Evolutionary conservation across 1,139 yeast genomes (phyloP), one percentile per base, ranked within the genome.

Genomic region (Pneumocystis oryctolagi): DNA sequence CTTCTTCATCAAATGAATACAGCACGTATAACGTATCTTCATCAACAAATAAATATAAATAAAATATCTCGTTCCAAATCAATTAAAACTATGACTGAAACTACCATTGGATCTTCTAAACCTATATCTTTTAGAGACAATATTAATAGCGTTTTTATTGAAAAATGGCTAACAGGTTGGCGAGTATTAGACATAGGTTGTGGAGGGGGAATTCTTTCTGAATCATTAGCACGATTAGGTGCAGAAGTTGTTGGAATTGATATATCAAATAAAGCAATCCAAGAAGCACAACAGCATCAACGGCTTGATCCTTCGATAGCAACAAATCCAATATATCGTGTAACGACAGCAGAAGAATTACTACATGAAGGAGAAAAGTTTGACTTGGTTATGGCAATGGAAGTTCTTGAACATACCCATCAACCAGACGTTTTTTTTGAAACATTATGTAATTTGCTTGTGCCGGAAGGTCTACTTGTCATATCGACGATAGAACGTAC

Each of bases 151-250:
- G 12, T 34, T 20, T 47, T 16, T 16, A 58, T 47, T 12, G 42
- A 40, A 9, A 32, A 25, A n/a, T 60, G 63, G 62, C 58, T 65
- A n/a, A 16, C 59, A 1, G 82, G 79, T 32, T 83, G 70, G 79
- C 73, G 75, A 16, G 90, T 84, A 0, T 75, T 92, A 65, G 99
- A 92, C 71, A 84, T 92, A 63, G 99, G 99, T 0, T 94, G 98
- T 72, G 99, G 99, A 30, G 99, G 98, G 6, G 99, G 99, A 0
- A 84, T 92, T 35, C 77, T 92, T 58, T 77, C 90, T 3, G 99
- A 92, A 72, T 84, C 95, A 0, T 74, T 92, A 72, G 96, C 96
- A 0, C 77, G 99, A 67, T 75, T 87, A 68, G 82, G 89, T 6
- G 74, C 78, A 25, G 72, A 75, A 3, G 97, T 92, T 3, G 78